Evolutionary conservation across 495 filamentous ascomycete genomes (phyloP).

Genomic region (Aspergillus kassunensis): DNA sequence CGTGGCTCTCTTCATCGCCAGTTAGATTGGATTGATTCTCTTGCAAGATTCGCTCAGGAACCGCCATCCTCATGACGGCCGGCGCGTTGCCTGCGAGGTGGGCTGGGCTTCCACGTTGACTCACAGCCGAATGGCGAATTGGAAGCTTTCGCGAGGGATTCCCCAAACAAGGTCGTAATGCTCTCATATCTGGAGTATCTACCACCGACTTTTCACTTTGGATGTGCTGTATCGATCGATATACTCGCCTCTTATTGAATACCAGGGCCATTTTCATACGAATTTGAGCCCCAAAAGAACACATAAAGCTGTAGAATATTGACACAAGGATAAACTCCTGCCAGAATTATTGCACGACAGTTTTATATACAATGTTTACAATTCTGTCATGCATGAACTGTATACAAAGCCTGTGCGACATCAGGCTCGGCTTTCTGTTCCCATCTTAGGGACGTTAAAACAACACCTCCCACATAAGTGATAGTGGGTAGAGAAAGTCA

Average conservation of each 20-base stretch:
- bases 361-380: slow-evolving; percentile 5
- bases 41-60: slow-evolving; percentile 16
- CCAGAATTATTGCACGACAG: neutral
- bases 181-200: too few species aligned
- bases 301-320: too few species aligned
- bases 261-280: too few species aligned
- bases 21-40: slow-evolving; percentile 12
- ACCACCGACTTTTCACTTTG: too few species aligned
- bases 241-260: too few species aligned
- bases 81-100: neutral
- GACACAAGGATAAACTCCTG: neutral
- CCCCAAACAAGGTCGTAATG: too few species aligned
- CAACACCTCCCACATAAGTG: neutral
- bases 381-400: neutral
- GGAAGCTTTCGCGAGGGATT: neutral
- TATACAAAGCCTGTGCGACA: neutral
- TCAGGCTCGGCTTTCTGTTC: neutral
- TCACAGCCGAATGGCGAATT: neutral
- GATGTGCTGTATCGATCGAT: too few species aligned
- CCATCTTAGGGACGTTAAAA: neutral
- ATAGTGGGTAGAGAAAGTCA: neutral
- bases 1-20: slow-evolving; percentile 22
- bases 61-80: slow-evolving; percentile 15
- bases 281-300: too few species aligned
- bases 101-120: neutral